Conservation (phyloP, 2,329 filamentous ascomycete genomes). For the Ophiosphaerella korrae region DNA sequence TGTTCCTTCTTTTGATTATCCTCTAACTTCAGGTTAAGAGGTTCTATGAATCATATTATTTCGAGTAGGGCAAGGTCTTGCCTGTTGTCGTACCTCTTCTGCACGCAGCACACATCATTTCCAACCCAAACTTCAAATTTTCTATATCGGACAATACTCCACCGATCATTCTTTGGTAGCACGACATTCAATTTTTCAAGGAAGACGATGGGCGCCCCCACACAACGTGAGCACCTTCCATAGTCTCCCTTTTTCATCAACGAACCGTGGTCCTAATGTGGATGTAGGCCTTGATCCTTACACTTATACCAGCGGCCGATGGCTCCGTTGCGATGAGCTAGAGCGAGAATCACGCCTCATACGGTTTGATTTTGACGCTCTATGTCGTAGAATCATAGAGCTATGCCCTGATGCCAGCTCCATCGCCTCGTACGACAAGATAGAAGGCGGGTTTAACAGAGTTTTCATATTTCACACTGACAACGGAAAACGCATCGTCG, state of each 20-base stretch:
- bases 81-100: constrained; percentile 8
- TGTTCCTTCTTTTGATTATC: neutral
- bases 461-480: constrained; percentile 52
- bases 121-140: constrained; percentile 10
- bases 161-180: constrained; percentile 7
- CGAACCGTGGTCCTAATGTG: constrained; percentile 4
- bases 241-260: constrained; percentile 6
- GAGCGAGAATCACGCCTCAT: constrained; percentile 46
- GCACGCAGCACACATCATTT: constrained; percentile 9
- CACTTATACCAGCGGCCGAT: constrained; percentile 34
- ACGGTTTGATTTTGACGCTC: constrained; percentile 48
- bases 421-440: constrained; percentile 48
- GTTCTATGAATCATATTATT: constrained; percentile 13
- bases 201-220: constrained; percentile 4
- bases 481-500: constrained; percentile 46
- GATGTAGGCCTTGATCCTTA: constrained; percentile 21
- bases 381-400: constrained; percentile 45
- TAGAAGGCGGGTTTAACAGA: constrained; percentile 53
- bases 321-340: constrained; percentile 46
- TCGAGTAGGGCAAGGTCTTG: constrained; percentile 8
- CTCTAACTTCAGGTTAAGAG: constrained; percentile 7
- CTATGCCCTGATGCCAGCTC: constrained; percentile 43
- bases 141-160: constrained; percentile 3
- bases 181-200: constrained; percentile 13
- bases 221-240: constrained; percentile 9